phyloP scores from a whole-genome alignment of 164 flowering plant genomes.

The Platanus orientalis region DNA sequence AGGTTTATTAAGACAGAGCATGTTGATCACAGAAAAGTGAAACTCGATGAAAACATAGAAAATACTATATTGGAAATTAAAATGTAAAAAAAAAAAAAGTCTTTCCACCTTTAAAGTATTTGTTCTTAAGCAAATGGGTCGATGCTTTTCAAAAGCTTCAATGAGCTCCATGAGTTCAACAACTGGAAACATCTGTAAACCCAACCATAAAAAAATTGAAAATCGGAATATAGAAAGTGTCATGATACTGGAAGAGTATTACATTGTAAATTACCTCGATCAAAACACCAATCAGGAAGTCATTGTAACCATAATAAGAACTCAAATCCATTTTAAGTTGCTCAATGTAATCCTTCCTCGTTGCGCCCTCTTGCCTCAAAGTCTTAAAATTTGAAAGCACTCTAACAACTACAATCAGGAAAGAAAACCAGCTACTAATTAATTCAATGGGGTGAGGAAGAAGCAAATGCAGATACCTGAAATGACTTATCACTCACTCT shows the following conservation, averaged over 20 bases:
- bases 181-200: slow-evolving; percentile 75
- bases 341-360: slow-evolving; percentile 72
- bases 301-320: slow-evolving; percentile 96
- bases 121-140: slow-evolving; percentile 80
- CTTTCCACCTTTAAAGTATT: slow-evolving; percentile 75
- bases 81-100: not conserved
- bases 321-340: slow-evolving; percentile 74
- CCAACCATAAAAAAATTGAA: not conserved
- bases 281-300: slow-evolving; percentile 70
- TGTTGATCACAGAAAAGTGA: not conserved
- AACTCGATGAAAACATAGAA: not conserved
- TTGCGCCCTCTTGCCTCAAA: slow-evolving; percentile 63
- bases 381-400: slow-evolving; percentile 78
- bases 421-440: not conserved
- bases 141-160: slow-evolving; percentile 90
- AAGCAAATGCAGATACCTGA: not conserved
- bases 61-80: not conserved
- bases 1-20: not conserved
- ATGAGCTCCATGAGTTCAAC: slow-evolving; percentile 85
- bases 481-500: slow-evolving; percentile 43
- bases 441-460: not conserved
- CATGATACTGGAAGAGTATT: not conserved
- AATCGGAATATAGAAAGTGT: not conserved
- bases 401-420: slow-evolving; percentile 52
- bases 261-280: slow-evolving; percentile 55